A percentile compares a stretch with the other conserved stretches of the same genome.
Conservation (phyloP, 176 grass and related monocot species). For the Aegilops tauschii region DNA sequence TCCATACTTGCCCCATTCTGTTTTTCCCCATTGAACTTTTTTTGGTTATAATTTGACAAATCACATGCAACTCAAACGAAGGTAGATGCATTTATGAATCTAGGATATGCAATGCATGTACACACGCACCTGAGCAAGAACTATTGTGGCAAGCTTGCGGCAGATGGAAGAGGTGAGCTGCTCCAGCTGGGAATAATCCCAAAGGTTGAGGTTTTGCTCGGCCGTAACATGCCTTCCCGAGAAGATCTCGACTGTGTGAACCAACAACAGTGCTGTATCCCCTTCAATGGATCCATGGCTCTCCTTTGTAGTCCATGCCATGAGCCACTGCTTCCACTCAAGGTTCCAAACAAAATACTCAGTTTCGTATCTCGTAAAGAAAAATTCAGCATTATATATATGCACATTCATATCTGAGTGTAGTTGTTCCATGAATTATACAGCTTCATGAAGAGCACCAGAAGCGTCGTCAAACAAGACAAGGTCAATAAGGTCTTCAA, state of each 20-base stretch:
- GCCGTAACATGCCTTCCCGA: conserved; percentile 11
- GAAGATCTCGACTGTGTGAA: conserved; percentile 38
- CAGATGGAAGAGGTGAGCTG: conserved; percentile 41
- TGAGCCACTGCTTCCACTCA: conserved; percentile 66
- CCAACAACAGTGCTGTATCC: conserved; percentile 23
- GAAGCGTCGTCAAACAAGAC: background rate
- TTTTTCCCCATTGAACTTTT: background rate
- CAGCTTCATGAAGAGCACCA: background rate
- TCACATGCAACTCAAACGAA: background rate
- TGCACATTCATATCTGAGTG: background rate
- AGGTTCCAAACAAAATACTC: background rate
- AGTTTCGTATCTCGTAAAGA: too few relatives aligned
- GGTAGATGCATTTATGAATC: too few relatives aligned
- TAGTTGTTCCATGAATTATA: background rate
- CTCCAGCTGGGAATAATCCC: background rate
- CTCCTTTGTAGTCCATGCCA: background rate
- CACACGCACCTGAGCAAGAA: conserved; percentile 10
- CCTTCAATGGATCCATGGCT: background rate
- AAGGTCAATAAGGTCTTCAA: background rate
- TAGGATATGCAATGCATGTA: background rate
- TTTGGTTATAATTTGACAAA: background rate
- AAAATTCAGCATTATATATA: background rate
- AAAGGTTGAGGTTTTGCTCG: background rate
- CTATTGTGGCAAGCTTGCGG: background rate
- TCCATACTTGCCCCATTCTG: background rate